Evolutionary conservation across 441 rosid genomes (phyloP), one percentile per base, ranked within the genome.

Genomic region (Gossypium laxum): DNA sequence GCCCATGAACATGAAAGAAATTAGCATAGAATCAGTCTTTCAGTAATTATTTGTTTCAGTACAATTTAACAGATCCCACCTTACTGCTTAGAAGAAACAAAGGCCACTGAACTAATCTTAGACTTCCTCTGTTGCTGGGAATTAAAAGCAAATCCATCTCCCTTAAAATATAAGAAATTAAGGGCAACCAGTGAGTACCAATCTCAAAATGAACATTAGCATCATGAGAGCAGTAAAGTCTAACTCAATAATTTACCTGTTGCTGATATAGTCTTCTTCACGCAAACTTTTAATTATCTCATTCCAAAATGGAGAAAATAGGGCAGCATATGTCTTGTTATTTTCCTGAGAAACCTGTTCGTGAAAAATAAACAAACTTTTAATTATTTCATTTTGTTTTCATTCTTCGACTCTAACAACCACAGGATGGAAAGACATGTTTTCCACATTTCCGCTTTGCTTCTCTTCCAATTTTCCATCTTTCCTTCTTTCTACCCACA

Each of bases 281-380:
- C 99, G 93, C 80, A 95, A 83, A 80, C 98, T 87, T 80, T 87
- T 92, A 70, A 95, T 90, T 74, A 92, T 95, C 80, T 95, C 99
- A 82, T 95, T 95, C 99, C 99, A 95, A 79, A 95, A 95, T 5
- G 99, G 99, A 80, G 97, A 84, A 89, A 95, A 95, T 79, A 88
- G 73, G 34, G 95, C 90, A n/a, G 98, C 99, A 84, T 85, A 73
- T 45, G 85, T 84, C 82, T 89, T 95, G 86, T 86, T 91, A 76
- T 67, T 77, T 75, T 85, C 88, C 72, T 85, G 90, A 74, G 87
- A 76, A 80, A 70, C 96, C 98, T 95, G 86, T 74, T 76, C 22
- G 71, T 73, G 73, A 75, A 62, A 64, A 52, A 54, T 12, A 72
- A 34, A 76, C 43, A 17, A 66, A 21, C 17, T 38, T 38, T 38